phyloP scores from a whole-genome alignment of 768 basidiomycete species.

The Sarcomyxa edulis region DNA sequence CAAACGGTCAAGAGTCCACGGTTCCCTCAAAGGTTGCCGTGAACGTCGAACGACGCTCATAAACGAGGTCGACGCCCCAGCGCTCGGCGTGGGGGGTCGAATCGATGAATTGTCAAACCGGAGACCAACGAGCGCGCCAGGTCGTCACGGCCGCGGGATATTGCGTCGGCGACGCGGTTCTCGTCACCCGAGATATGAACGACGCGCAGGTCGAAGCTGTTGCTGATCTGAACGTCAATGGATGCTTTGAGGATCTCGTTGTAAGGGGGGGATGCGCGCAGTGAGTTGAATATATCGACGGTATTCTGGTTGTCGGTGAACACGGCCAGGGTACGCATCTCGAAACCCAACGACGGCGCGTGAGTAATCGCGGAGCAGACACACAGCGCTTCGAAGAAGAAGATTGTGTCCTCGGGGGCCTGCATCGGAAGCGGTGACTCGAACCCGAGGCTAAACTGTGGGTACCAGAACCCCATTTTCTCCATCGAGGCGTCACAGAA shows the following conservation, averaged over 20 bases:
- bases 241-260: conserved; percentile 14
- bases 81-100: too few relatives aligned
- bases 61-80: too few relatives aligned
- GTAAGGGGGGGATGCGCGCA: conserved; percentile 6
- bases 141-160: too few relatives aligned
- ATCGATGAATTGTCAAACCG: too few relatives aligned
- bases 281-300: conserved; percentile 14
- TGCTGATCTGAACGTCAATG: conserved; percentile 11
- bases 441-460: conserved; percentile 4
- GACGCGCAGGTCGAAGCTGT: conserved; percentile 10
- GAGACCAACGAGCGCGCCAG: too few relatives aligned
- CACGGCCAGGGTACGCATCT: conserved; percentile 10
- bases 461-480: conserved; percentile 18
- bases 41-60: too few relatives aligned
- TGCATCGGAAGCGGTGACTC: conserved; percentile 6
- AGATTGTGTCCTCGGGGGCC: conserved; percentile 10
- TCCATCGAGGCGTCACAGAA: conserved; percentile 17
- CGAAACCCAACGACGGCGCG: too few relatives aligned
- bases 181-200: conserved; percentile 9
- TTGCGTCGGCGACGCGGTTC: conserved; percentile 14
- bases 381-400: conserved; percentile 20
- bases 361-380: conserved; percentile 11
- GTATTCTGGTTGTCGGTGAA: conserved; percentile 20
- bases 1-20: too few relatives aligned
- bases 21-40: too few relatives aligned